Evolutionary conservation across 805 yeast genomes (phyloP).

Genomic region (Cyberlindnera euphorbiiphila): DNA sequence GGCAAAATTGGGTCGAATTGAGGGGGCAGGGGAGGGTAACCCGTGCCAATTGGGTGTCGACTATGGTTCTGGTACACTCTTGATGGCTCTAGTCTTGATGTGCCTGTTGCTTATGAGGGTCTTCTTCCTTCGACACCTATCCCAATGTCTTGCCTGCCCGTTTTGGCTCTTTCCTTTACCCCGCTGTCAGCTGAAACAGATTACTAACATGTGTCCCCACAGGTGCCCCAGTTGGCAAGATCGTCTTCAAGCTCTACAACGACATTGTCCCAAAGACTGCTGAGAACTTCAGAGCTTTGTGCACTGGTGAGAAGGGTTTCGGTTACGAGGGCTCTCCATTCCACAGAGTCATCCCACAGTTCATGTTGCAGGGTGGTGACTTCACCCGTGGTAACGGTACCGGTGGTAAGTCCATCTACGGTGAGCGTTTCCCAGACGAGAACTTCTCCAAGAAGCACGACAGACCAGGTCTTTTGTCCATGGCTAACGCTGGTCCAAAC

Average conservation of each 20-base stretch:
- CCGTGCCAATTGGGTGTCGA: no score
- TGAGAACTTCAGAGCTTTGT: slow-evolving; percentile 91
- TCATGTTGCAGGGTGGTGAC: slow-evolving; percentile 98
- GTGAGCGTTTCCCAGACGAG: slow-evolving; percentile 74
- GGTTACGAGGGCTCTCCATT: slow-evolving; percentile 87
- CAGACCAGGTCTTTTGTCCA: slow-evolving; percentile 80
- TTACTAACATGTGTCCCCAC: no score
- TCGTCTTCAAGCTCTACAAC: slow-evolving; percentile 83
- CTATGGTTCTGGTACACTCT: no score
- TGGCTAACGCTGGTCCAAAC: slow-evolving; percentile 99
- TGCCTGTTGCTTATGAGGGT: no score
- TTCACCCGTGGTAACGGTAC: slow-evolving; percentile 92
- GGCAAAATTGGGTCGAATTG: no score
- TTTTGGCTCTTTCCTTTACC: no score
- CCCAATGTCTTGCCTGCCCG: no score
- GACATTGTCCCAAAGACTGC: slow-evolving; percentile 94
- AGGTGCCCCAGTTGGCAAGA: slow-evolving; percentile 71
- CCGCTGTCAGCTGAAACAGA: no score
- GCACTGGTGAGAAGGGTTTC: slow-evolving; percentile 95
- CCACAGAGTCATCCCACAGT: slow-evolving; percentile 97
- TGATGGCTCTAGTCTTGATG: no score
- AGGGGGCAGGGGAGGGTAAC: no score
- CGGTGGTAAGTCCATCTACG: slow-evolving; percentile 93
- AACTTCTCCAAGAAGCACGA: slow-evolving; percentile 71
- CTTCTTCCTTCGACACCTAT: no score